phyloP scores from a whole-genome alignment of 2,329 filamentous ascomycete genomes.

The Hypoxylon sp. region DNA sequence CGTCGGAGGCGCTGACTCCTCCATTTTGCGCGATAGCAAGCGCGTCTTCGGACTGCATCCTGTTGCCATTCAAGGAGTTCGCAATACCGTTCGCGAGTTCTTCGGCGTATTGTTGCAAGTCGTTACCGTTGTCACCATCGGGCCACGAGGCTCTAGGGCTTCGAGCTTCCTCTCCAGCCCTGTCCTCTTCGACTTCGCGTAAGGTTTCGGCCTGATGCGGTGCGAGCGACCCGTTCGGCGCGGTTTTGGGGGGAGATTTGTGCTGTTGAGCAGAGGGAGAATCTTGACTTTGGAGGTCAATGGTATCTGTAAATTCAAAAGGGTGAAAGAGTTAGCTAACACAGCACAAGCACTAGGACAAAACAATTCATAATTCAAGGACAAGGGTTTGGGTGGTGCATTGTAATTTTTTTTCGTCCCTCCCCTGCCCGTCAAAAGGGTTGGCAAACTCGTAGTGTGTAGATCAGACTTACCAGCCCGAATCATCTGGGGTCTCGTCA shows the following conservation, averaged over 20 bases:
- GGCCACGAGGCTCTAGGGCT: conserved; percentile 72
- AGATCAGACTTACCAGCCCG: conserved; percentile 65
- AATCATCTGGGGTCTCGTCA: conserved; percentile 72
- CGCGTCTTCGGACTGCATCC: conserved; percentile 67
- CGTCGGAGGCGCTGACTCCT: conserved; percentile 64
- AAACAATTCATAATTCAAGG: conserved; percentile 37
- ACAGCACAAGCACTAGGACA: conserved; percentile 21
- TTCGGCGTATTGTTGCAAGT: conserved; percentile 62
- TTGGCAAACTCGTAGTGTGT: conserved; percentile 25
- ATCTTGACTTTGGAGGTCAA: conserved; percentile 90
- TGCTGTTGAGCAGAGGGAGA: conserved; percentile 89
- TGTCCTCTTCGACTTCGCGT: conserved; percentile 82
- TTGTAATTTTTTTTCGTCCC: conserved; percentile 45
- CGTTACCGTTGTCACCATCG: conserved; percentile 57
- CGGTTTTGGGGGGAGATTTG: conserved; percentile 66
- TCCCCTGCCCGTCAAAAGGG: conserved; percentile 41
- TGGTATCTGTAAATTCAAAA: conserved; percentile 75
- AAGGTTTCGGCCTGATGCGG: conserved; percentile 90
- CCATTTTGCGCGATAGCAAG: conserved; percentile 74
- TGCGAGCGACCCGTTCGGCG: conserved; percentile 66
- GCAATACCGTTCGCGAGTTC: conserved; percentile 59
- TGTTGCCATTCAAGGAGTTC: conserved; percentile 57
- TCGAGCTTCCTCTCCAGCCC: conserved; percentile 76
- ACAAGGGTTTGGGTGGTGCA: conserved; percentile 41
- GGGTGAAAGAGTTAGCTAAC: conserved; percentile 48